Percentiles rank a stretch among this genome's conserved stretches.
These are phyloP conservation scores for Talaromyces liani DNA, from an alignment of 495 filamentous ascomycete species.

Conservation along the genomic window DNA sequence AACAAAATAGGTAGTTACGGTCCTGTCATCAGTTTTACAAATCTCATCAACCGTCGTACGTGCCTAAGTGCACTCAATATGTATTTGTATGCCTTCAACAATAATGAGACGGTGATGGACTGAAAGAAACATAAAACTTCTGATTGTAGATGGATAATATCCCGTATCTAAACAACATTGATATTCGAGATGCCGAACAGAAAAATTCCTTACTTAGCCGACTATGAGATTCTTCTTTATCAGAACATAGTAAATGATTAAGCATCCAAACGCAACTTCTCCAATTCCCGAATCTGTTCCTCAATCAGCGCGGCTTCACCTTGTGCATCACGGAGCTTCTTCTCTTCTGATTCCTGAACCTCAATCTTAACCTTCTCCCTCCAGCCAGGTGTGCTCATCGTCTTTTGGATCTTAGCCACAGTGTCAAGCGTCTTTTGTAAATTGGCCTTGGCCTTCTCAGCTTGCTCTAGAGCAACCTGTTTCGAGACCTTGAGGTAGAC, in stretches of 20 bases:
- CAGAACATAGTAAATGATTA: neutral
- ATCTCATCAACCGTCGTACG: neutral
- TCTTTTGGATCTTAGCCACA: conserved; percentile 26
- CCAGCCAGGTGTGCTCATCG: conserved; percentile 30
- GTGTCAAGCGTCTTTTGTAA: conserved; percentile 28
- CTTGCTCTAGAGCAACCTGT: conserved; percentile 59
- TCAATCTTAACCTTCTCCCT: conserved; percentile 42
- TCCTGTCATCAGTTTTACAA: no score
- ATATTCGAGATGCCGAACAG: neutral
- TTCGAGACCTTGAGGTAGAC: conserved; percentile 65
- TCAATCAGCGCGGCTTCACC: conserved; percentile 47
- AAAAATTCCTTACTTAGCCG: neutral
- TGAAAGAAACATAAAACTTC: neutral
- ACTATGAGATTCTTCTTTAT: neutral
- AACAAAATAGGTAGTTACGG: no score
- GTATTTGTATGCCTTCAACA: neutral
- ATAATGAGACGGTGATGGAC: neutral
- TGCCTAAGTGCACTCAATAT: neutral
- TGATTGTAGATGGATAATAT: neutral
- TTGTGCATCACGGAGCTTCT: conserved; percentile 51
- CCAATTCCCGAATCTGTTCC: conserved; percentile 43
- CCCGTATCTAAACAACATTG: neutral
- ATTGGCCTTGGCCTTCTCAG: conserved; percentile 55
- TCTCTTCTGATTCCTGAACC: conserved; percentile 52
- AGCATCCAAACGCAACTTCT: conserved; percentile 36